Base-by-base conservation (phyloP, 2,329 filamentous ascomycete species). In the Arthrocladium fulminans region DNA sequence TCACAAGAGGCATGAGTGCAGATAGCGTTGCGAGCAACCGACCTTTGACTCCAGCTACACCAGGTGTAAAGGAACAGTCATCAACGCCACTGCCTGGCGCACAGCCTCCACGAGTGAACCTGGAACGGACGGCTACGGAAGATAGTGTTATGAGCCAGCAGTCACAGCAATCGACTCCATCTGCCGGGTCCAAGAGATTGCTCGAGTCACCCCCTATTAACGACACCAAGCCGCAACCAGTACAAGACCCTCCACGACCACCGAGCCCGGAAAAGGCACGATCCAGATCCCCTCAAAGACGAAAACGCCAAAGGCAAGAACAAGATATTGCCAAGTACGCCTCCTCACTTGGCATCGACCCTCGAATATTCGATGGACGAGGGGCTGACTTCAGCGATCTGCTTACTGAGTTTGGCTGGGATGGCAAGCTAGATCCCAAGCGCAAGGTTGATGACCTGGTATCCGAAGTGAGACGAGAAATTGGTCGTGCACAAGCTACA, bases 401-500 rank as follows among this genome's bases (percentile, higher is more conserved):
- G 67, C 74, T 96, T 27, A 83, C 87, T 54, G 87, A 94, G 61
- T 86, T 95, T 63, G 88, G 88, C 27, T 96, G 88, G 88, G 81
- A 87, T 19, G 86, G 84, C 41, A 81, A 83, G 42, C 76, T 86
- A 54, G 82, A 88, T 64, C 81, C 86, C 46, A 73, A 80, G 39
- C 82, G 84, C 55, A 85, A 80, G 51, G 81, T 90, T 47, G 86
- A 94, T 44, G 81, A 86, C 45, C 75, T 96, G 62, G 87, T 89
- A 67, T 73, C 78, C 10, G 88, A 94, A 55, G 76, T 96, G 48
- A 86, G 90, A 46, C 81, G 88, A 53, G 89, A 96, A 63, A 79
- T 96, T 49, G 88, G 88, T 55, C 86, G 88, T 57, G 85, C 90
- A 2, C 90, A 96, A 68, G 89, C 89, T 43, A 90, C 88, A 48